Evolutionary conservation across 2,329 filamentous ascomycete genomes (phyloP).

Genomic region (Xylariaceae sp.): DNA sequence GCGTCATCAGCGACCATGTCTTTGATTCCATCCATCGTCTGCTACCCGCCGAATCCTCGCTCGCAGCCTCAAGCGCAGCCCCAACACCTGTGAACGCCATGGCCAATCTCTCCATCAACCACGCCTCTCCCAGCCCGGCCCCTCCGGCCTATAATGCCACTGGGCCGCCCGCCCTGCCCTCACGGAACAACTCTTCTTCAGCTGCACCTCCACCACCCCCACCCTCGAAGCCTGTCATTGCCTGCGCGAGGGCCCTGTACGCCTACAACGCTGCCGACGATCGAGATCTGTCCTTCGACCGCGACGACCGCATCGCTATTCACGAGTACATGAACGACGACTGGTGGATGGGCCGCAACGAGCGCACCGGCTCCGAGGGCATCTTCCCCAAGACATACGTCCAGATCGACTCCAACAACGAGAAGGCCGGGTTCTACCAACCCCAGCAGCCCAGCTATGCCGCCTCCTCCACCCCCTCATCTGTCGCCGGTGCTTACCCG

Average conservation of each 20-base stretch:
- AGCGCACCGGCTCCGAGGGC: slow-evolving; percentile 77
- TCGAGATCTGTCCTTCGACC: slow-evolving; percentile 76
- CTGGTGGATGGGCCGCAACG: slow-evolving; percentile 92
- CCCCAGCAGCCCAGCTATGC: slow-evolving; percentile 26
- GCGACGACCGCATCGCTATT: slow-evolving; percentile 75
- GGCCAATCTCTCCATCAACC: slow-evolving; percentile 38
- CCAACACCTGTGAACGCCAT: slow-evolving; percentile 33
- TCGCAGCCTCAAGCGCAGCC: slow-evolving; percentile 36
- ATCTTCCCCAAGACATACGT: slow-evolving; percentile 97
- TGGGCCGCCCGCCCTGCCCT: slow-evolving; percentile 30
- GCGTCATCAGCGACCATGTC: slow-evolving; percentile 69
- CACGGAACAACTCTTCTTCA: slow-evolving; percentile 36
- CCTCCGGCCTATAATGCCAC: slow-evolving; percentile 53
- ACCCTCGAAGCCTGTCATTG: slow-evolving; percentile 56
- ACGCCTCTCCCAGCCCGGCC: slow-evolving; percentile 34
- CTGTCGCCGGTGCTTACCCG: slow-evolving; percentile 35
- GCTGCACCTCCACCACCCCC: slow-evolving; percentile 38
- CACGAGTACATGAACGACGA: slow-evolving; percentile 93
- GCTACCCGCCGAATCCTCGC: slow-evolving; percentile 67
- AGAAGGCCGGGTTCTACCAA: slow-evolving; percentile 36
- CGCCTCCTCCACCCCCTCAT: slow-evolving; percentile 26
- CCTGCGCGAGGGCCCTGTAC: slow-evolving; percentile 77
- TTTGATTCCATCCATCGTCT: slow-evolving; percentile 71
- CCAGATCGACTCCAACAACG: slow-evolving; percentile 61
- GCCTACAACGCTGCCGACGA: slow-evolving; percentile 73